Percentiles rank a stretch among this genome's conserved stretches.
These are phyloP conservation scores for Myochromella boudieri DNA, from an alignment of 768 basidiomycete species.

Conservation along the genomic window DNA sequence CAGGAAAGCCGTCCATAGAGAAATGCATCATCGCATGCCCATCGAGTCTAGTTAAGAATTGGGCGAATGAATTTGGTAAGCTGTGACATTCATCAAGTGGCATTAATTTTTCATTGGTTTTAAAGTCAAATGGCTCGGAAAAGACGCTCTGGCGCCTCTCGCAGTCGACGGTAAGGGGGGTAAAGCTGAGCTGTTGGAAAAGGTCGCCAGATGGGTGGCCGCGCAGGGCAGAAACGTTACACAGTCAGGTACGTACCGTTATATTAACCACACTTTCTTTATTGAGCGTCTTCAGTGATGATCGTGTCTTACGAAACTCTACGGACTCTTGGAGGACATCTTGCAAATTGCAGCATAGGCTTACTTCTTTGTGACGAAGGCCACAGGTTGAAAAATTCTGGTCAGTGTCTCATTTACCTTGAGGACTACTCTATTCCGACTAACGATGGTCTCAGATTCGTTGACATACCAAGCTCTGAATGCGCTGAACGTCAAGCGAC, in stretches of 20 bases:
- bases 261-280: neutral
- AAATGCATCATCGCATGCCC: constrained; percentile 98
- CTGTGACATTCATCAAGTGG: constrained; percentile 9
- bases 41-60: constrained; percentile 94
- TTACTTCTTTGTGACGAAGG: constrained; percentile 97
- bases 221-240: constrained; percentile 88
- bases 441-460: constrained; percentile 54
- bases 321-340: constrained; percentile 72
- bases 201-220: constrained; percentile 86
- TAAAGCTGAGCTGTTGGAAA: constrained; percentile 75
- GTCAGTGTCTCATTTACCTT: constrained; percentile 33
- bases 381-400: constrained; percentile 94
- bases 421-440: neutral
- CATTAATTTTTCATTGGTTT: neutral
- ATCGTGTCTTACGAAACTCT: constrained; percentile 98
- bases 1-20: constrained; percentile 86
- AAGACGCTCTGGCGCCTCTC: constrained; percentile 75
- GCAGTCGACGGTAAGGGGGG: constrained; percentile 92
- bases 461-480: constrained; percentile 85
- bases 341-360: constrained; percentile 82
- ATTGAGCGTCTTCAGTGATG: constrained; percentile 64
- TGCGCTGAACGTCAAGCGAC: constrained; percentile 79
- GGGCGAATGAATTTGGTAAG: constrained; percentile 94
- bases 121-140: constrained; percentile 93
- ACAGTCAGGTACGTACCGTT: constrained; percentile 67